Evolutionary conservation across 176 grass and related monocot genomes (phyloP).

Genomic region (Zoysia pacifica): DNA sequence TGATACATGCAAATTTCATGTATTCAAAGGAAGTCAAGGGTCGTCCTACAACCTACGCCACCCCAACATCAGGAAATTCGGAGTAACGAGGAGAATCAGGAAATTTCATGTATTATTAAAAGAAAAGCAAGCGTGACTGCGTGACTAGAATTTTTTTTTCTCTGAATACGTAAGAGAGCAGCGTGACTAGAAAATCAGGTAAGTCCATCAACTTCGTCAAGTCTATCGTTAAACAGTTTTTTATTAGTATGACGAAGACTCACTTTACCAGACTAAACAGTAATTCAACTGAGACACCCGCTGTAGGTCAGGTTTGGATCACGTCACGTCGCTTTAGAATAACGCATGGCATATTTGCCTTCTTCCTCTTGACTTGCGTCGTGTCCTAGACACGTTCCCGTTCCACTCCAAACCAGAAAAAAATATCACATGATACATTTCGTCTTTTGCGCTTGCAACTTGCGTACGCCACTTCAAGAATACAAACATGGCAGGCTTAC

Average conservation of each 20-base stretch:
- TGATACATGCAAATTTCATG: no score
- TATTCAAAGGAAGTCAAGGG: not conserved
- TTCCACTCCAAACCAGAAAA: not conserved
- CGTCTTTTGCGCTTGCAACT: not conserved
- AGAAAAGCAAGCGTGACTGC: no score
- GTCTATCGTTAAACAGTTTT: not conserved
- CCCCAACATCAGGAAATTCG: not conserved
- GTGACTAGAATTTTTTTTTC: no score
- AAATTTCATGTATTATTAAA: not conserved
- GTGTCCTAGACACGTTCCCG: not conserved
- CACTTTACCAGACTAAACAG: not conserved
- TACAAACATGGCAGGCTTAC: not conserved
- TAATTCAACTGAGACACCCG: no score
- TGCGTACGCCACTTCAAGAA: not conserved
- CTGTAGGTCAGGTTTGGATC: not conserved
- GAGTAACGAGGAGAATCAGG: not conserved
- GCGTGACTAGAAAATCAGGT: not conserved
- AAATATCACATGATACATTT: not conserved
- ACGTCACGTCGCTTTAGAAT: slow-evolving; percentile 1
- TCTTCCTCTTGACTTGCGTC: slow-evolving; percentile 1
- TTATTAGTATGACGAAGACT: not conserved
- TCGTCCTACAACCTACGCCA: no score
- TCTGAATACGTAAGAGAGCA: no score
- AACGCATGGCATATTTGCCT: not conserved
- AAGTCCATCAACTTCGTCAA: not conserved